Evolutionary conservation across 805 yeast species (phyloP).

Genomic region (Sugiyamaella floridensis): DNA sequence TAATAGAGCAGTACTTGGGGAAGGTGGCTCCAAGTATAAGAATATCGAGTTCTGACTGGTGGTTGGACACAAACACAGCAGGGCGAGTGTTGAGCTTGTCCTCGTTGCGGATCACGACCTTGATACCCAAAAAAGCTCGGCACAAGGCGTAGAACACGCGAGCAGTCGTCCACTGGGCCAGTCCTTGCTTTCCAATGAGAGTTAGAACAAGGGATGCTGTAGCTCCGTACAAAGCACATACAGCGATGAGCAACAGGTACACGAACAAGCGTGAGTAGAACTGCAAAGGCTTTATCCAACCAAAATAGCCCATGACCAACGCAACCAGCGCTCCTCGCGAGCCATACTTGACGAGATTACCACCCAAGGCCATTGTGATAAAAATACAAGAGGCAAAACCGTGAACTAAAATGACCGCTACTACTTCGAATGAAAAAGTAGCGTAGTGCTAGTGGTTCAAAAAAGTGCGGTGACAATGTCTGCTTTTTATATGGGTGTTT

Average conservation of each 20-base stretch:
- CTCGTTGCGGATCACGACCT: constrained; percentile 61
- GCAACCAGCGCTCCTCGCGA: constrained; percentile 13
- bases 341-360: constrained; percentile 5
- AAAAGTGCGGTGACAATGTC: no score
- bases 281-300: constrained; percentile 30
- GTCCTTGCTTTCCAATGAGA: constrained; percentile 63
- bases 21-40: constrained; percentile 73
- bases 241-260: constrained; percentile 25
- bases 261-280: constrained; percentile 29
- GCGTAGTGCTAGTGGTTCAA: no score
- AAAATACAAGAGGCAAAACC: no score
- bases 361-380: background rate
- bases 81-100: constrained; percentile 53
- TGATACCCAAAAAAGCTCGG: constrained; percentile 59
- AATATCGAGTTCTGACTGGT: constrained; percentile 85
- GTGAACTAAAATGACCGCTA: no score
- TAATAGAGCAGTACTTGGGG: constrained; percentile 84
- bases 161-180: constrained; percentile 88
- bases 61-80: constrained; percentile 77
- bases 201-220: constrained; percentile 62
- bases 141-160: constrained; percentile 64
- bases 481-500: no score
- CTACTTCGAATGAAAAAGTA: no score
- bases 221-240: constrained; percentile 49
- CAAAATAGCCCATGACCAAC: constrained; percentile 25